Base-by-base conservation (phyloP, 805 yeast species). In the Hanseniaspora lachancei region DNA sequence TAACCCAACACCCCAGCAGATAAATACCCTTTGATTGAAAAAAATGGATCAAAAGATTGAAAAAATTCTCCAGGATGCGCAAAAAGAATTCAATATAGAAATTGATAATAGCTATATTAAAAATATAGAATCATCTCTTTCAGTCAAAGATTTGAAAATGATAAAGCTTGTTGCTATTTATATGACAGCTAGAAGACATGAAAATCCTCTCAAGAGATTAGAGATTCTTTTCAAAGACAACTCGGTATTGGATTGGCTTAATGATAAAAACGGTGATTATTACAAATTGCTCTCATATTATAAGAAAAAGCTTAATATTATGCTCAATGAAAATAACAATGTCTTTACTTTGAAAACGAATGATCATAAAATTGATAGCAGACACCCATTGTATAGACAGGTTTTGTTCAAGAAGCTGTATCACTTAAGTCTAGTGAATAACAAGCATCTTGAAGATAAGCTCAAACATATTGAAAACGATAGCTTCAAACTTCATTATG, bases 141-240 rank as follows among this genome's bases (percentile, higher is more conserved):
- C 55, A n/a, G 21, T 5, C 6, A 43, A 43, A 15, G 38, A 43
- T 24, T 12, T 43, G 1, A 52, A 52, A 43, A 24, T 52, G 36
- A 44, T 52, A 4, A 52, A 52, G 27, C 49, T 52, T n/a, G 49
- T 52, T 41, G 55, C 49, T 36, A 15, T 52, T 5, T 52, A 52
- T n/a, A 43, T 29, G 8, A 35, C 38, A 1, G 39, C 38, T 12
- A 43, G 40, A 35, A 43, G 44, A 20, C 38, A 43, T 27, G 21
- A 42, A 10, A 43, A 36, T 35, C 47, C 47, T 23, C 21, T 44
- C 18, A 20, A 44, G 18, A 44, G 47, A 44, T 18, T 44, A 24
- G 20, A 27, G 9, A 44, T 29, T 27, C 36, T 52, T 3, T 52
- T 44, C 12, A 52, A 44, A 34, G 49, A 38, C 1, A 36, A 36